Conservation (phyloP, 306 rosid genomes). For the Castanospermum australe region DNA sequence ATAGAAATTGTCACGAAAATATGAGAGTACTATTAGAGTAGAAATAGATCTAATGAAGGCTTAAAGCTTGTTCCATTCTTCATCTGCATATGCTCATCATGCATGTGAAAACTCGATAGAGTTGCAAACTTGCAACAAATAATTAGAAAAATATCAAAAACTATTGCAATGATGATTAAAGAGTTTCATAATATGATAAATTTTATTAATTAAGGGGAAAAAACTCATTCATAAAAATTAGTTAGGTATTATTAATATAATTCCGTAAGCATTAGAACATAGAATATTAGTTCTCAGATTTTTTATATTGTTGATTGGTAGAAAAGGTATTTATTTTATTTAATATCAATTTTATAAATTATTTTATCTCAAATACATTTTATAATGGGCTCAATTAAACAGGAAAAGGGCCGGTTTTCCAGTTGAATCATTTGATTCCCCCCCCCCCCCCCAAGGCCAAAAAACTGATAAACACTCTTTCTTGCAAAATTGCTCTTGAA, state of each 20-base stretch:
- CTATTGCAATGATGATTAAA: no score
- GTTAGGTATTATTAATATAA: neutral
- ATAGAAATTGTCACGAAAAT: neutral
- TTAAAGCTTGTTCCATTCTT: conserved; percentile 1
- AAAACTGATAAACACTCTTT: neutral
- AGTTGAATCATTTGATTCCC: neutral
- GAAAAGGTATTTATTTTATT: no score
- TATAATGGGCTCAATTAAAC: neutral
- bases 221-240: neutral
- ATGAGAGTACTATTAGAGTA: neutral
- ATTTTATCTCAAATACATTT: neutral
- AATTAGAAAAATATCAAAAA: no score
- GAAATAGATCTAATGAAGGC: neutral
- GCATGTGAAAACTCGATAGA: neutral
- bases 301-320: neutral
- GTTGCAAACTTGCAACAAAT: no score
- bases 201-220: no score
- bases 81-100: neutral
- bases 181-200: no score
- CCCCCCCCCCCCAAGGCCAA: neutral
- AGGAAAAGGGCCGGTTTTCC: neutral
- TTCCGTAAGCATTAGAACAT: neutral
- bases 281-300: neutral
- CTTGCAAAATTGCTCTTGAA: no score
- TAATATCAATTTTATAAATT: neutral